Base-by-base conservation (phyloP, 805 yeast genomes). In the Ogataea nonfermentans region DNA sequence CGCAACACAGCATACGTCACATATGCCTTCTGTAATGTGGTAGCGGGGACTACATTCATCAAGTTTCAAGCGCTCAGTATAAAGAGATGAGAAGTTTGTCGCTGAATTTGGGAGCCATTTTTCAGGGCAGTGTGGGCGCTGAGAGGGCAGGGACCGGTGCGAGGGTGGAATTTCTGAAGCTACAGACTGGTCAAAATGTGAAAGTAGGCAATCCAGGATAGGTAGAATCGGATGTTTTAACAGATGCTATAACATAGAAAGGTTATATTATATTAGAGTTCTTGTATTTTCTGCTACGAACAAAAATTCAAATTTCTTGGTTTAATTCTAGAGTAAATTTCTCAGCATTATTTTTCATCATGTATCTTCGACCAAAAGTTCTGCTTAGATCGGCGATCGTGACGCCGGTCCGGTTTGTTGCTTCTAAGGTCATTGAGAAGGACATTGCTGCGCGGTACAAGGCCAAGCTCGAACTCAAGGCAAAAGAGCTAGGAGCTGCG, bases 401-500 rank as follows among this genome's bases (percentile, higher is more conserved):
- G 41, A 49, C 41, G 61, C 63, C 9, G 16, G 35, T 30, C 24
- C 46, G 63, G 34, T 55, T 49, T 13, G 47, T 55, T 7, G 59
- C 59, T 35, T 55, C 62, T 10, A 56, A 58, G 29, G 47, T 58
- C 3, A 38, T 53, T 6, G 57, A 58, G n/a, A 54, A 48, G 5
- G 67, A 60, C 31, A 58, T 68, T n/a, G 24, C 58, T 19, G 64
- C 55, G 2, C 54, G 65, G 36, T 74, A 74, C 49, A 60, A 61
- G 37, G 68, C 52, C 4, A 68, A 72, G 52, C 62, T 75, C 24
- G 65, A 63, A 24, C 49, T 52, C 31, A 66, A 61, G 45, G 74
- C 73, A 9, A 50, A 53, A 32, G 55, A 59, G 41, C 46, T 67
- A 14, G 82, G 81, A 9, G 71, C 66, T 1, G 49, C 62, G 1